Conservation (phyloP, 2,329 filamentous ascomycete genomes). For the Eutypa lata region DNA sequence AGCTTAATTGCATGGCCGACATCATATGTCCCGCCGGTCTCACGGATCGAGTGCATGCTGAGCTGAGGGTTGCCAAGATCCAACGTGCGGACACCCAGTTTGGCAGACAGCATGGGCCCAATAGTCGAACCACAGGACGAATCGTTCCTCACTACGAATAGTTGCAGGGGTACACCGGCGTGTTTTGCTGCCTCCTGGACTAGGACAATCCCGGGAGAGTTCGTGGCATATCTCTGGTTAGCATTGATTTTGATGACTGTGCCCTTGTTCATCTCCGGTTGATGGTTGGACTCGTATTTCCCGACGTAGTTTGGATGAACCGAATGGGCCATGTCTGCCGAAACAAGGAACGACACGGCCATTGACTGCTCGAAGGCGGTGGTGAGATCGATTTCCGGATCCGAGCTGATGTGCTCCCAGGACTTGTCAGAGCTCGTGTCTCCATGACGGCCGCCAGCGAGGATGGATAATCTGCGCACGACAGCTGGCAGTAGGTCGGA, state of each 20-base stretch:
- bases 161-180: constrained; percentile 79
- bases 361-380: constrained; percentile 94
- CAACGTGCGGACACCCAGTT: constrained; percentile 80
- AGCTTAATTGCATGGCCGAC: constrained; percentile 81
- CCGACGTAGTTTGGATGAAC: constrained; percentile 91
- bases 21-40: constrained; percentile 85
- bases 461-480: constrained; percentile 78
- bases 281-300: constrained; percentile 90
- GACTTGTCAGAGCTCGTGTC: constrained; percentile 57
- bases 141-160: constrained; percentile 96
- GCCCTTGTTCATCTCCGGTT: constrained; percentile 93
- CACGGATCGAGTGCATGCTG: constrained; percentile 95
- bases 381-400: constrained; percentile 58
- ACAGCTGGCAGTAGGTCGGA: constrained; percentile 88
- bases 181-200: constrained; percentile 79
- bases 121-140: constrained; percentile 94
- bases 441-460: constrained; percentile 57
- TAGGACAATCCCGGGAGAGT: constrained; percentile 90
- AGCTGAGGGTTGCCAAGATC: constrained; percentile 93
- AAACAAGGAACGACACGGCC: constrained; percentile 87
- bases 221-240: constrained; percentile 94
- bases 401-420: constrained; percentile 55
- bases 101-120: constrained; percentile 90
- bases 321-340: constrained; percentile 95
- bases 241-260: constrained; percentile 98